A percentile compares a stretch with the other conserved stretches of the same genome.
Conservation (phyloP, 305 asterid genomes). For the Ilex paraguariensis region DNA sequence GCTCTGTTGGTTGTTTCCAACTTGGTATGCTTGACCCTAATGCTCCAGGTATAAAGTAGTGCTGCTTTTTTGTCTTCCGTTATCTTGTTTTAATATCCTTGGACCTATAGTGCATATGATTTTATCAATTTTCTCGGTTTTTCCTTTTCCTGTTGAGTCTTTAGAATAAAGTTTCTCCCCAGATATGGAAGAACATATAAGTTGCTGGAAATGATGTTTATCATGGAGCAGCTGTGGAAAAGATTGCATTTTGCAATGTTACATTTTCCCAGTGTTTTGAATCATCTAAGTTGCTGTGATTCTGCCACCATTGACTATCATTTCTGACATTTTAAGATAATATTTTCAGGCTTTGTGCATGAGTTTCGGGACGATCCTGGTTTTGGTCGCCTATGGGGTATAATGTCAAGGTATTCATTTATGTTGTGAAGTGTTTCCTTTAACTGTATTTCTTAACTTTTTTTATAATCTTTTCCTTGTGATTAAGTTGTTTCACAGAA, state of each 20-base stretch:
- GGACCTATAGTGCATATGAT: no score
- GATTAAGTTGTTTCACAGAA: neutral
- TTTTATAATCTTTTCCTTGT: neutral
- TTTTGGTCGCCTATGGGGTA: slow-evolving; percentile 85
- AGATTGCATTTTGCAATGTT: neutral
- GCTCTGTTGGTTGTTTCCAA: slow-evolving; percentile 67
- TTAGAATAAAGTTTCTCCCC: neutral
- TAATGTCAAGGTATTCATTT: slow-evolving; percentile 68
- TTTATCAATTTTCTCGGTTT: slow-evolving; percentile 2
- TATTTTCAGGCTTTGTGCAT: slow-evolving; percentile 53
- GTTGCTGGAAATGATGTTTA: no score
- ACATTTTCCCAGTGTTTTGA: no score
- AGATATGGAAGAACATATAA: no score
- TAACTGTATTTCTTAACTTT: neutral
- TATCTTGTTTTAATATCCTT: slow-evolving; percentile 6
- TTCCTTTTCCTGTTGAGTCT: slow-evolving; percentile 3
- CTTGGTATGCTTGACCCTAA: slow-evolving; percentile 61
- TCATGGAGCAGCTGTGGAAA: no score
- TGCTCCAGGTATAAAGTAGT: slow-evolving; percentile 53
- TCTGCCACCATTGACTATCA: neutral
- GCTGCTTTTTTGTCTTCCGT: slow-evolving; percentile 10
- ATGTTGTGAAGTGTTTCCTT: neutral
- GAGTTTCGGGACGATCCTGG: slow-evolving; percentile 89
- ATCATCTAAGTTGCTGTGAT: no score
- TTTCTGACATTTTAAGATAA: slow-evolving; percentile 12